Evolutionary conservation across 495 filamentous ascomycete genomes (phyloP).

Genomic region (Venustampulla echinocandica): DNA sequence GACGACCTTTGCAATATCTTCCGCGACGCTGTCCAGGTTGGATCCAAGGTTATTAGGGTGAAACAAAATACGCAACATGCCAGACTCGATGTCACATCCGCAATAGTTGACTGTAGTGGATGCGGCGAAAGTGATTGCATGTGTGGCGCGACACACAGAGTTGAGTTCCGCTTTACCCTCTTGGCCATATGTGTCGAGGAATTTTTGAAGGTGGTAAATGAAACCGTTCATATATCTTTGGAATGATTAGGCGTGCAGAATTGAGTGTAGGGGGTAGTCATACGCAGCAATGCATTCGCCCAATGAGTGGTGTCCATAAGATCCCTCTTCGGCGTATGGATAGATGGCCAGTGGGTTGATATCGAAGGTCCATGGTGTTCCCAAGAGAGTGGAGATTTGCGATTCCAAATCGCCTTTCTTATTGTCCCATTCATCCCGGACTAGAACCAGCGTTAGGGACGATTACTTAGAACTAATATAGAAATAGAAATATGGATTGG

Average conservation of each 20-base stretch:
- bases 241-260: too few relatives aligned
- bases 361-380: slow-evolving; percentile 39
- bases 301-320: slow-evolving; percentile 36
- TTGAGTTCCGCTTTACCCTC: slow-evolving; percentile 39
- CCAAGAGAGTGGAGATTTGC: slow-evolving; percentile 34
- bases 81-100: slow-evolving; percentile 36
- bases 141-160: slow-evolving; percentile 29
- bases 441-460: slow-evolving; percentile 22
- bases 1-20: slow-evolving; percentile 32
- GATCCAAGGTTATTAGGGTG: slow-evolving; percentile 31
- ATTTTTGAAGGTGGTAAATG: slow-evolving; percentile 32
- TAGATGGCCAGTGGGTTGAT: slow-evolving; percentile 38
- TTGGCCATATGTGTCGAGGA: slow-evolving; percentile 26
- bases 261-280: slow-evolving; percentile 5
- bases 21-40: slow-evolving; percentile 33
- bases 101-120: slow-evolving; percentile 34
- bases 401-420: slow-evolving; percentile 36
- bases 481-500: not conserved
- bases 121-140: slow-evolving; percentile 40
- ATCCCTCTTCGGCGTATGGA: slow-evolving; percentile 37
- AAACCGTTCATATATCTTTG: slow-evolving; percentile 39
- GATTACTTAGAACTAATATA: not conserved
- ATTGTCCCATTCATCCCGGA: slow-evolving; percentile 44
- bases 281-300: slow-evolving; percentile 38
- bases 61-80: slow-evolving; percentile 41